Evolutionary conservation across 2,329 filamentous ascomycete species (phyloP).

Genomic region (Mariannaea elegans): DNA sequence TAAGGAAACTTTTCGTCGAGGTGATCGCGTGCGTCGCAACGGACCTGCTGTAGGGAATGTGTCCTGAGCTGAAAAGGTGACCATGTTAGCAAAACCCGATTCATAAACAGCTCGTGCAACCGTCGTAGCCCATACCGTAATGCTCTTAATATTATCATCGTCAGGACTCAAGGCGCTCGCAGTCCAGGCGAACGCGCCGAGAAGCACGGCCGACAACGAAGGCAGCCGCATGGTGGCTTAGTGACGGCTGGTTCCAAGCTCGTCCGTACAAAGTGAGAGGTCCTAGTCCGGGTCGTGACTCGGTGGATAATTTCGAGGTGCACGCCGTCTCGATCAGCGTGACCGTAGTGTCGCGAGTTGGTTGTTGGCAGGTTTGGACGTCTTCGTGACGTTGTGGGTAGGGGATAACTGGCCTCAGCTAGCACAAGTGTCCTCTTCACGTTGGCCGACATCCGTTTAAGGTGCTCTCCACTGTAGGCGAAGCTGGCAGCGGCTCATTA

Average conservation of each 20-base stretch:
- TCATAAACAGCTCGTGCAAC: neutral
- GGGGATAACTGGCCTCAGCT: conserved; percentile 36
- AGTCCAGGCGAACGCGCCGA: conserved; percentile 60
- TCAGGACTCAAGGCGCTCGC: conserved; percentile 58
- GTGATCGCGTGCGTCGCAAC: conserved; percentile 48
- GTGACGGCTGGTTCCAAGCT: conserved; percentile 22
- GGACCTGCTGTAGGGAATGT: conserved; percentile 82
- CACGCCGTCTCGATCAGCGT: conserved; percentile 32
- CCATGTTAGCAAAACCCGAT: conserved; percentile 29
- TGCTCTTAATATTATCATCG: conserved; percentile 61
- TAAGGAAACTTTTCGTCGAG: conserved; percentile 20
- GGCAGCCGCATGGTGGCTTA: conserved; percentile 56
- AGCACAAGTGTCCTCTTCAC: conserved; percentile 44
- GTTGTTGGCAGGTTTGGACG: conserved; percentile 20
- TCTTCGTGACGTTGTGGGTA: conserved; percentile 36
- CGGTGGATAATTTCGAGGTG: conserved; percentile 20
- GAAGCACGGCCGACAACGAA: conserved; percentile 57
- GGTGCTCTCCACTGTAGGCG: conserved; percentile 35
- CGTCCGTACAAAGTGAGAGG: conserved; percentile 21
- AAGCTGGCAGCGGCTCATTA: conserved; percentile 12
- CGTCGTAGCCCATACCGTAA: conserved; percentile 52
- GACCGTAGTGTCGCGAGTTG: conserved; percentile 19
- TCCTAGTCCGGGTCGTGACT: conserved; percentile 32
- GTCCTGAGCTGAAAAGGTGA: conserved; percentile 73
- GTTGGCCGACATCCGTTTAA: conserved; percentile 33